A percentile compares a stretch with the other conserved stretches of the same genome.
These are phyloP conservation scores for Tulasnella sp. DNA, from an alignment of 768 basidiomycete genomes.

Conservation along the genomic window DNA sequence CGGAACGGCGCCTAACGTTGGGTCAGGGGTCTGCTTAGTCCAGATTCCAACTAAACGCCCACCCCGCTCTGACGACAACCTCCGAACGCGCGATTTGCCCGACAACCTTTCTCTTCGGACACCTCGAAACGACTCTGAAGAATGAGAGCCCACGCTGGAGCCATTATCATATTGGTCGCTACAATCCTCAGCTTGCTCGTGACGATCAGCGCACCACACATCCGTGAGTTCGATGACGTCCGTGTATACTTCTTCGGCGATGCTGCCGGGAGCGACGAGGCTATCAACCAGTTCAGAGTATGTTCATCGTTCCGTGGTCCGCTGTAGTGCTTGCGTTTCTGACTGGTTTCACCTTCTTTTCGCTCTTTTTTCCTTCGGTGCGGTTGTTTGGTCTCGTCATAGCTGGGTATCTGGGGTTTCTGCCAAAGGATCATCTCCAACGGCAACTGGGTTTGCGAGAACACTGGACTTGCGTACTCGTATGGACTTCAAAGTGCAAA, in stretches of 20 bases:
- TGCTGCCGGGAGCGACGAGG: neutral
- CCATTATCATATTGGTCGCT: neutral
- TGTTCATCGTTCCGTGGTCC: neutral
- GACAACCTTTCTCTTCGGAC: neutral
- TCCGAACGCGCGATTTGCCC: neutral
- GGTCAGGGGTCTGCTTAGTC: neutral
- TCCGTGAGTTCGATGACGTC: slow-evolving; percentile 19
- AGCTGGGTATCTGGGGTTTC: slow-evolving; percentile 25
- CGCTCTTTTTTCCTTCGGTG: neutral
- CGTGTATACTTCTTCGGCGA: slow-evolving; percentile 5
- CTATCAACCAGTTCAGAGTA: slow-evolving; percentile 23
- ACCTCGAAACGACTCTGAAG: neutral
- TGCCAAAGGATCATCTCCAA: neutral
- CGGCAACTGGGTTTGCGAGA: slow-evolving; percentile 1
- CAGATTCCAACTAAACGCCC: neutral
- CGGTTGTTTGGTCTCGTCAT: neutral
- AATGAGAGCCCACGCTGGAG: neutral
- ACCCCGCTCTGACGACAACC: neutral
- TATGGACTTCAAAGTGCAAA: neutral
- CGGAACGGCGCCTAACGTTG: no score
- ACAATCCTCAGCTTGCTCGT: slow-evolving; percentile 16
- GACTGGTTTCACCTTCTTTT: neutral
- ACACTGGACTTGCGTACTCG: slow-evolving; percentile 16
- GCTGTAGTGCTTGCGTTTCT: neutral
- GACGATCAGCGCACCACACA: slow-evolving; percentile 17